Percentiles rank a stretch among this genome's conserved stretches.
These are phyloP conservation scores for Pythium plurisporium DNA, from an alignment of 352 stramenopile species.

Conservation along the genomic window DNA sequence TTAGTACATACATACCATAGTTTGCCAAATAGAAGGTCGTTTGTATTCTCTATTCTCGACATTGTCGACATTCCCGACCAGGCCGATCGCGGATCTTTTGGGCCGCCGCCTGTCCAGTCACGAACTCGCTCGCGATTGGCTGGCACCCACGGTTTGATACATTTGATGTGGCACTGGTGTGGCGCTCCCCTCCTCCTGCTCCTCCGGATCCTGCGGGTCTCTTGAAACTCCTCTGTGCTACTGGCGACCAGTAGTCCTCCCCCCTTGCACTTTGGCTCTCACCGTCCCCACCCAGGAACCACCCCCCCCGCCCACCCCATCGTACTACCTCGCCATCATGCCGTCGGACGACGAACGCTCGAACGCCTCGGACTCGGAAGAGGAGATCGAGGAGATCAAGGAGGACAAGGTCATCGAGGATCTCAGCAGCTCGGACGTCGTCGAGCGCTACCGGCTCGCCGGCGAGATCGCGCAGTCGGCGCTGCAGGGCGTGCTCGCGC, in stretches of 20 bases:
- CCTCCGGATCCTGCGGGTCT: neutral
- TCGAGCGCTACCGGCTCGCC: slow-evolving; percentile 97
- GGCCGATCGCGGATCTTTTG: no score
- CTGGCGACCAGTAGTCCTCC: neutral
- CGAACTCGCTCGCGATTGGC: no score
- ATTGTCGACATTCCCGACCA: no score
- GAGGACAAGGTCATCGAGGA: slow-evolving; percentile 73
- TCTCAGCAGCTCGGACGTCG: slow-evolving; percentile 89
- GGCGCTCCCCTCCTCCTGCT: neutral
- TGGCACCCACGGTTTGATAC: neutral
- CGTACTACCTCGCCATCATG: slow-evolving; percentile 21
- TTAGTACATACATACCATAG: no score
- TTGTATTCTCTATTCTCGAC: no score
- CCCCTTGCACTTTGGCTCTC: slow-evolving; percentile 2
- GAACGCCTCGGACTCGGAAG: slow-evolving; percentile 63
- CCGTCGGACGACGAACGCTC: slow-evolving; percentile 52
- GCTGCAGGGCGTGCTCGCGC: slow-evolving; percentile 92
- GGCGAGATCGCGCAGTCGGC: slow-evolving; percentile 98
- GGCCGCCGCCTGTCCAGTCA: no score
- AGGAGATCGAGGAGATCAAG: slow-evolving; percentile 60
- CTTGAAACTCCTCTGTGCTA: slow-evolving; percentile 6
- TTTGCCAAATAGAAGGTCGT: no score
- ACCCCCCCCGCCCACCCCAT: neutral
- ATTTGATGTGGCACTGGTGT: slow-evolving; percentile 16
- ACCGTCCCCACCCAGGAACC: neutral